Evolutionary conservation across 192 early-diverging fungal genomes (phyloP).

Genomic region (Chytriomyces confervae): DNA sequence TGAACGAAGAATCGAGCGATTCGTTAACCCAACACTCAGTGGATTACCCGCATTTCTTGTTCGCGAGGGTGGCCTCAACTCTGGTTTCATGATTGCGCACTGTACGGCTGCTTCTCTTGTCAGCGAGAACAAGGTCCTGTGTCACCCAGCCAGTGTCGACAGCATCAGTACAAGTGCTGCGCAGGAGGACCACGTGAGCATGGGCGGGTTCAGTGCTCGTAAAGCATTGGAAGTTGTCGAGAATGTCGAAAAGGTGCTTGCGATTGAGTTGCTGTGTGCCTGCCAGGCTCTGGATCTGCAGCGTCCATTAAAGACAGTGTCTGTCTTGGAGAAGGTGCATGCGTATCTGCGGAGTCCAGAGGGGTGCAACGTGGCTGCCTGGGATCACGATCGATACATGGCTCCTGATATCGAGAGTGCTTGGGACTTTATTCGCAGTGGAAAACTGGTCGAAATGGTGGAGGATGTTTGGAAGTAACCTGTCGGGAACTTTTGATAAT

Average conservation of each 20-base stretch:
- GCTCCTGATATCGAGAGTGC: constrained; percentile 32
- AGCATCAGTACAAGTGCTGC: constrained; percentile 23
- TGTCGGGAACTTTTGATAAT: too few species aligned
- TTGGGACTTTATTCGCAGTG: constrained; percentile 19
- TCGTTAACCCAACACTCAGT: constrained; percentile 21
- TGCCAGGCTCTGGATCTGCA: constrained; percentile 32
- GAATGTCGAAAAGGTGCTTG: constrained; percentile 36
- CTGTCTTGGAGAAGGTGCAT: constrained; percentile 23
- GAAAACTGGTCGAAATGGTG: constrained; percentile 22
- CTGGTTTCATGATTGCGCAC: constrained; percentile 40
- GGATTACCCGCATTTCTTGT: constrained; percentile 36
- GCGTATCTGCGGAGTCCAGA: constrained; percentile 17
- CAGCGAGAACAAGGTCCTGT: constrained; percentile 34
- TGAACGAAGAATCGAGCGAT: constrained; percentile 32
- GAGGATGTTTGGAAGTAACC: constrained; percentile 7
- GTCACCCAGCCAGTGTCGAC: constrained; percentile 33
- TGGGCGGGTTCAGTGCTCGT: constrained; percentile 35
- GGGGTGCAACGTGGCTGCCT: constrained; percentile 14
- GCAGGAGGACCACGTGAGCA: constrained; percentile 32
- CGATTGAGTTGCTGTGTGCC: constrained; percentile 34
- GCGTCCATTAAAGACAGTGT: constrained; percentile 23
- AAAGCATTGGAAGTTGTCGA: constrained; percentile 34
- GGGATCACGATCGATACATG: constrained; percentile 27
- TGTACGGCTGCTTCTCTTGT: constrained; percentile 37
- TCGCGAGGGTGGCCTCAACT: constrained; percentile 30